These are phyloP conservation scores for Coemansia sp. DNA, from an alignment of 192 early-diverging fungal species.

Conservation along the genomic window DNA sequence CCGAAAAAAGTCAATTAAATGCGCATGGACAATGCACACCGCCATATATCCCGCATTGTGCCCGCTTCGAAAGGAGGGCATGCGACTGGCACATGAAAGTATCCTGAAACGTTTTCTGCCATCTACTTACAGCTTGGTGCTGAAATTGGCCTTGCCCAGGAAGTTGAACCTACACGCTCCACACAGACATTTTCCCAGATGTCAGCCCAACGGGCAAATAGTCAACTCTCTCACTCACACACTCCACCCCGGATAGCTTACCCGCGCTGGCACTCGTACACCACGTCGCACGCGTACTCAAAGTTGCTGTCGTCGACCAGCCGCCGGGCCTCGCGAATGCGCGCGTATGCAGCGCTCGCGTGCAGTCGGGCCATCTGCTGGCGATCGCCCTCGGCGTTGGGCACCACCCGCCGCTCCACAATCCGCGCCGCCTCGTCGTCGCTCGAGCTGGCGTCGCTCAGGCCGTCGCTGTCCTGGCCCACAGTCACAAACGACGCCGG, in stretches of 20 bases:
- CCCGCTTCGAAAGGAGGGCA: neutral
- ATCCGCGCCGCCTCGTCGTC: neutral
- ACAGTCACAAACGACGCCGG: neutral
- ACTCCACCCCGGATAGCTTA: slow-evolving; percentile 15
- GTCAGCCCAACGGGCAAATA: neutral
- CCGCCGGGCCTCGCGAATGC: slow-evolving; percentile 26
- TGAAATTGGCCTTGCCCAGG: slow-evolving; percentile 46
- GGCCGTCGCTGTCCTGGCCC: neutral
- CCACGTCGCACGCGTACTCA: slow-evolving; percentile 44
- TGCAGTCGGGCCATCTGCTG: slow-evolving; percentile 25
- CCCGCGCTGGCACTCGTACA: slow-evolving; percentile 50
- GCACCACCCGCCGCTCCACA: neutral
- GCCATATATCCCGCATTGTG: neutral
- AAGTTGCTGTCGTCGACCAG: slow-evolving; percentile 33
- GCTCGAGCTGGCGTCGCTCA: neutral
- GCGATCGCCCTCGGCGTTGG: slow-evolving; percentile 11
- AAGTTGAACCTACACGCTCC: slow-evolving; percentile 39
- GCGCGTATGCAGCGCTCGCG: slow-evolving; percentile 10
- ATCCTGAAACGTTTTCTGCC: slow-evolving; percentile 24
- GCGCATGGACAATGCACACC: neutral
- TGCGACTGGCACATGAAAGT: neutral
- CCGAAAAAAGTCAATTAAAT: slow-evolving; percentile 8
- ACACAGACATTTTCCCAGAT: neutral
- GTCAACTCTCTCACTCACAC: neutral
- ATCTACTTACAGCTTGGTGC: slow-evolving; percentile 49